A percentile compares a stretch with the other conserved stretches of the same genome.
Conservation (phyloP, 345 rosid genomes). For the Murraya paniculata region DNA sequence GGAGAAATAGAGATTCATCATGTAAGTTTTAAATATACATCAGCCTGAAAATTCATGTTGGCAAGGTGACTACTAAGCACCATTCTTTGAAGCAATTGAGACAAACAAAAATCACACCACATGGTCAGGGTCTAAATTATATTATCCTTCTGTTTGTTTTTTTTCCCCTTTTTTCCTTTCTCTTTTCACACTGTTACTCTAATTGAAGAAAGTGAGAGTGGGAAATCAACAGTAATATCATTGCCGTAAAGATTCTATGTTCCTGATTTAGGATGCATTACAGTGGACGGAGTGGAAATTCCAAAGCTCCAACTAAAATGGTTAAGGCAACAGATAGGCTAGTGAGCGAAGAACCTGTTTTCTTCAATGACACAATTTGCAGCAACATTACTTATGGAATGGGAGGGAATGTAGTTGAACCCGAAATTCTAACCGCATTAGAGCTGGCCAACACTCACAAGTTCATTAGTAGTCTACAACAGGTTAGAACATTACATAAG, state of each 20-base stretch:
- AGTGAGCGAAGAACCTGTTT: conserved; percentile 70
- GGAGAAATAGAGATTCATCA: conserved; percentile 71
- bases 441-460: conserved; percentile 72
- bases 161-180: background rate
- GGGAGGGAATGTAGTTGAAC: conserved; percentile 58
- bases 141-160: too few relatives aligned
- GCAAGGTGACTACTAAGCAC: conserved; percentile 41
- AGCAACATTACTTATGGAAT: conserved; percentile 78
- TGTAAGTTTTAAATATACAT: conserved; percentile 72
- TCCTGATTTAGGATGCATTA: conserved; percentile 67
- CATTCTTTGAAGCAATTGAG: background rate
- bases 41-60: conserved; percentile 56
- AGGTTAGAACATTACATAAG: conserved; percentile 29
- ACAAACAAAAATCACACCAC: background rate
- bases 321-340: conserved; percentile 78
- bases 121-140: background rate
- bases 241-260: conserved; percentile 72
- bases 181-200: conserved; percentile 60
- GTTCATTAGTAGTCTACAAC: conserved; percentile 70
- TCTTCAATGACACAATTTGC: conserved; percentile 65
- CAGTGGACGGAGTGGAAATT: conserved; percentile 68
- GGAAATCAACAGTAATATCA: conserved; percentile 71
- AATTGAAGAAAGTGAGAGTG: conserved; percentile 84
- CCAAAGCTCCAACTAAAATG: conserved; percentile 57
- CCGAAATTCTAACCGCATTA: conserved; percentile 62